Base-by-base conservation (phyloP, 1,284 basidiomycete genomes). In the Vanrija sp. region DNA sequence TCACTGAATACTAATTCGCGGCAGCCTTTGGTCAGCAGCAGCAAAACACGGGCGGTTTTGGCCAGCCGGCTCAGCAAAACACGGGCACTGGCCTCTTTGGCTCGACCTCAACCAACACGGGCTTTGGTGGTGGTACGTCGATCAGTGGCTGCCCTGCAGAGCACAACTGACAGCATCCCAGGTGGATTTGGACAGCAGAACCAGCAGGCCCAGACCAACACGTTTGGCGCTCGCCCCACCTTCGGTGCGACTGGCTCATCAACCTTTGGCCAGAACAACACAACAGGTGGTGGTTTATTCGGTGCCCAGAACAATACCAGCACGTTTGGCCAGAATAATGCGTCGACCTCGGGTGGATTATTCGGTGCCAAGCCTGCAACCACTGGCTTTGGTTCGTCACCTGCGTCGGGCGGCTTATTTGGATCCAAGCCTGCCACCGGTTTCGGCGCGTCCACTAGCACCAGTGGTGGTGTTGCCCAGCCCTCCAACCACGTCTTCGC, bases 31-130 rank as follows among this genome's bases (percentile, higher is more conserved):
- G 46, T 15, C 57, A 60, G 54, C 57, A 80, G 52, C 78, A 77
- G 40, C 89, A 88, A 66, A 85, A 86, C 52, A 70, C 84, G 43
- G 45, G 26, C 15, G 54, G 49, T 28, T 62, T 64, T 43, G 48
- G 55, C n/a, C 61, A 62, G 52, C 51, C 48, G 48, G 60, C 80
- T 51, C 78, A 78, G 43, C 89, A 89, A 65, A 84, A 86, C 52
- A 69, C 85, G 80, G 52, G 80, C 73, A 54, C 80, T 78, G 55
- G 77, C 66, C 63, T 74, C 72, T 61, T 80, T 75, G 62, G 72
- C 7, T 38, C 51, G 71, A 34, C 80, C 38, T 48, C 50, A 34
- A 57, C 61, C 23, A 65, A 52, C 51, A 63, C 63, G 10, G 62
- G 62, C 29, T 73, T 71, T 48, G 69, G 68, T n/a, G 51, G 49